Base-by-base conservation (phyloP, 257 asterid species). In the Haberlea rhodopensis region DNA sequence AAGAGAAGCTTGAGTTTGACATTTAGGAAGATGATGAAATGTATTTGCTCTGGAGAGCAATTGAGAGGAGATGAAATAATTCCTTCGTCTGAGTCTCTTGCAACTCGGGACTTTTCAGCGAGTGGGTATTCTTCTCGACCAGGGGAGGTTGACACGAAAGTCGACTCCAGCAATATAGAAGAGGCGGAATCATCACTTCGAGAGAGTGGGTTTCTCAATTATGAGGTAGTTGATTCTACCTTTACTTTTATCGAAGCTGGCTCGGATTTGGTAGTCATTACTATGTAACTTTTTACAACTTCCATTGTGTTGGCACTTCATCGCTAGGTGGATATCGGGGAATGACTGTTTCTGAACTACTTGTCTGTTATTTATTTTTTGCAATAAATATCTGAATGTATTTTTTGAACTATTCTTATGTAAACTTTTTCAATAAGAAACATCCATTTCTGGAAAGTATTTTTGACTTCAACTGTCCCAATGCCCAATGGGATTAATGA, bases 171-270 rank as follows among this genome's bases (percentile, higher is more conserved):
- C 76, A 91, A 89, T 77, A 91, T 91, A 32, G 98, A 88, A 81
- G 96, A 91, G 78, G 98, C 98, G 1, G 98, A 91, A 71, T 85
- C 91, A 18, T 84, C 96, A 1, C 98, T 91, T 55, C 84, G 98
- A 6, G 96, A 91, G 84, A 88, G 91, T 75, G 98, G 95, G 67
- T 86, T 69, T 62, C 69, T 91, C 26, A 91, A 91, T 71, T 91
- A 91, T 45, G 98, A 91, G 98, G 97, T 91, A 53, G n/a, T 76
- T 63, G 32, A 27, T 26, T 65, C 34, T 58, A 32, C 21, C 48
- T 65, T 65, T 34, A 24, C 16, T 3, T 37, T 15, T 27, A 46
- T 5, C 32, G 23, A 9, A 60, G 54, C 11, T 46, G 25, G 21
- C 52, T 60, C 62, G 43, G 26, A 27, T 24, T 69, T 37, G 13